A percentile compares a stretch with the other conserved stretches of the same genome.
Conservation (phyloP, 2,329 filamentous ascomycete species). For the Sordariomycetes sp. region DNA sequence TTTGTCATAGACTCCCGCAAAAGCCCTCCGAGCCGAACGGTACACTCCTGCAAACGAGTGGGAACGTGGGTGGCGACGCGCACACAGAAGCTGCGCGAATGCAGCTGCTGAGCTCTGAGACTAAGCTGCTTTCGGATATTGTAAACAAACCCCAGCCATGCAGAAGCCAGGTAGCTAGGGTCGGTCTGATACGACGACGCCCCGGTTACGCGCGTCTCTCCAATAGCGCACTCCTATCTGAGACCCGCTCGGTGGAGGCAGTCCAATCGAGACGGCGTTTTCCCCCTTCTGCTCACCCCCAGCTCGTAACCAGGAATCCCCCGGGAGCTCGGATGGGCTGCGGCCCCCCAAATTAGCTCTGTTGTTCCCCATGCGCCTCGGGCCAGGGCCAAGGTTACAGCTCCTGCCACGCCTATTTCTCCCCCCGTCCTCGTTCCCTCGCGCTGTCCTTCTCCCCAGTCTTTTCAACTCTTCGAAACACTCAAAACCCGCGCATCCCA, state of each 20-base stretch:
- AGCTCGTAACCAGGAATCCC: not conserved
- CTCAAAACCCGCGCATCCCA: not conserved
- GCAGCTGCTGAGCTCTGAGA: not conserved
- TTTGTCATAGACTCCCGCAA: not conserved
- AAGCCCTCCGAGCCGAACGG: not conserved
- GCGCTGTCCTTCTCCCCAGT: not conserved
- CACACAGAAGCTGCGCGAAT: not conserved
- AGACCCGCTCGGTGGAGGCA: not conserved
- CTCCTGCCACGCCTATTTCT: slow-evolving; percentile 4
- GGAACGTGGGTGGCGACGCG: not conserved
- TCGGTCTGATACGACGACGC: not conserved
- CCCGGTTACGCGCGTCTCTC: not conserved
- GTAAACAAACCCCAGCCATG: not conserved
- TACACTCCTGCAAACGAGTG: not conserved
- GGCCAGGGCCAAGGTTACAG: not conserved
- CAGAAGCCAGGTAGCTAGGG: not conserved
- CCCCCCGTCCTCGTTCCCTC: slow-evolving; percentile 1
- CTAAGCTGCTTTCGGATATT: not conserved
- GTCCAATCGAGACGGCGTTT: not conserved
- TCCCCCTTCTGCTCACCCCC: not conserved
- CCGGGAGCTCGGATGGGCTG: not conserved
- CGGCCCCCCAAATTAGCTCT: not conserved
- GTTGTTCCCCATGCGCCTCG: not conserved
- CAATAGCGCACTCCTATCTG: not conserved
- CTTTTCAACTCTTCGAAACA: slow-evolving; percentile 2